Percentiles rank a stretch among this genome's conserved stretches.
Conservation (phyloP, 1,139 yeast genomes). For the Neolecta irregularis region DNA sequence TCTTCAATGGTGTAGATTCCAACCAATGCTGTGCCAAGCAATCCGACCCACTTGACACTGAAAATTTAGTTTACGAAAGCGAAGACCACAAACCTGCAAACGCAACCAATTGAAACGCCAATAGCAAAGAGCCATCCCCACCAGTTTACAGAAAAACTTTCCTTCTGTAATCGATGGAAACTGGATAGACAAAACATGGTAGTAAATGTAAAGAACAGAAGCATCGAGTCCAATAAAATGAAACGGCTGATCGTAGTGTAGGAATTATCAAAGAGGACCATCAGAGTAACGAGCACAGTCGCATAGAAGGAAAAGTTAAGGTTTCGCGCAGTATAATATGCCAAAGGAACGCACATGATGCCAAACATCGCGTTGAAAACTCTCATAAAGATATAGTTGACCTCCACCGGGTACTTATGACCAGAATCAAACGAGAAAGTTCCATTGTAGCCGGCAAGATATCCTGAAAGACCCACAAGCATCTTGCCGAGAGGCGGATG, state of each 20-base stretch:
- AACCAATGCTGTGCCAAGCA: conserved; percentile 66
- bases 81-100: conserved; percentile 22
- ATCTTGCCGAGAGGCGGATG: conserved; percentile 98
- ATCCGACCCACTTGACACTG: conserved; percentile 95
- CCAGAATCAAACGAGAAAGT: conserved; percentile 92
- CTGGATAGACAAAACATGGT: conserved; percentile 63
- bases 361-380: conserved; percentile 83
- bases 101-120: conserved; percentile 81
- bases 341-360: conserved; percentile 80
- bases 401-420: conserved; percentile 63
- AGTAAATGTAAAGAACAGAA: conserved; percentile 76
- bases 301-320: conserved; percentile 67
- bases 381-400: conserved; percentile 85
- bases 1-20: conserved; percentile 78
- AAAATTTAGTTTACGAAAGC: conserved; percentile 27
- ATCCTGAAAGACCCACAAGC: conserved; percentile 91
- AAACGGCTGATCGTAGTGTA: conserved; percentile 83
- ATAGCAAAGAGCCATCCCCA: conserved; percentile 77
- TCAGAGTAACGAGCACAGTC: conserved; percentile 74
- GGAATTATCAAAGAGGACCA: conserved; percentile 61
- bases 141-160: conserved; percentile 67
- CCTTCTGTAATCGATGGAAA: conserved; percentile 57
- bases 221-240: conserved; percentile 89
- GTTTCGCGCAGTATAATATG: conserved; percentile 80
- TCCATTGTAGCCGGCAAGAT: conserved; percentile 87